A percentile compares a stretch with the other conserved stretches of the same genome.
Evolutionary conservation across 805 yeast species (phyloP).

Genomic region (Cyberlindnera euphorbiiphila): DNA sequence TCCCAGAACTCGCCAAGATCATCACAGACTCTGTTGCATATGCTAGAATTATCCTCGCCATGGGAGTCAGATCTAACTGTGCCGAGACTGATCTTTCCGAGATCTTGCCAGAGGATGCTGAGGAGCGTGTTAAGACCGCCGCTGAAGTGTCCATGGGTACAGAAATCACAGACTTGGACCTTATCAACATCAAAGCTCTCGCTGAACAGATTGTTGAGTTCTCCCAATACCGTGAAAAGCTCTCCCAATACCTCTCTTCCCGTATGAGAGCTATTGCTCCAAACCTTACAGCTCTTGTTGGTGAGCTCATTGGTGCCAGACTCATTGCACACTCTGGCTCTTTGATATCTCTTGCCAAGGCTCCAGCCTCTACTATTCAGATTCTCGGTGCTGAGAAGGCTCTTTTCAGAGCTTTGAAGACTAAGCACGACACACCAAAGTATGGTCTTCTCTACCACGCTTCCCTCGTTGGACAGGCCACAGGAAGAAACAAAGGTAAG

Average conservation of each 20-base stretch:
- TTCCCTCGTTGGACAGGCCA: constrained; percentile 94
- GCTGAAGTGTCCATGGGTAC: constrained; percentile 99
- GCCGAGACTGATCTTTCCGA: constrained; percentile 85
- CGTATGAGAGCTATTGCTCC: constrained; percentile 99
- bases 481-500: constrained; percentile 98
- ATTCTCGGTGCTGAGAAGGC: constrained; percentile 99
- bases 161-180: constrained; percentile 89
- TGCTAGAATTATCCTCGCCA: constrained; percentile 87
- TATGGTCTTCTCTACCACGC: constrained; percentile 97
- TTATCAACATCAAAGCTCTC: constrained; percentile 80
- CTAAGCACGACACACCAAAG: constrained; percentile 98
- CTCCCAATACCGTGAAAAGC: constrained; percentile 93
- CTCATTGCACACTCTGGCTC: constrained; percentile 97
- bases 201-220: constrained; percentile 97
- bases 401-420: constrained; percentile 94
- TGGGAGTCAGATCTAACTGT: constrained; percentile 94
- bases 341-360: constrained; percentile 89
- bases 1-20: constrained; percentile 98
- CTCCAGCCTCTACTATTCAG: constrained; percentile 98
- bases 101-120: constrained; percentile 89
- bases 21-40: constrained; percentile 93
- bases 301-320: constrained; percentile 98
- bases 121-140: constrained; percentile 88
- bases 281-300: constrained; percentile 90
- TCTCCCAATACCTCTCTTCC: constrained; percentile 83